Base-by-base conservation (phyloP, 306 rosid species). In the Prunus mume region DNA sequence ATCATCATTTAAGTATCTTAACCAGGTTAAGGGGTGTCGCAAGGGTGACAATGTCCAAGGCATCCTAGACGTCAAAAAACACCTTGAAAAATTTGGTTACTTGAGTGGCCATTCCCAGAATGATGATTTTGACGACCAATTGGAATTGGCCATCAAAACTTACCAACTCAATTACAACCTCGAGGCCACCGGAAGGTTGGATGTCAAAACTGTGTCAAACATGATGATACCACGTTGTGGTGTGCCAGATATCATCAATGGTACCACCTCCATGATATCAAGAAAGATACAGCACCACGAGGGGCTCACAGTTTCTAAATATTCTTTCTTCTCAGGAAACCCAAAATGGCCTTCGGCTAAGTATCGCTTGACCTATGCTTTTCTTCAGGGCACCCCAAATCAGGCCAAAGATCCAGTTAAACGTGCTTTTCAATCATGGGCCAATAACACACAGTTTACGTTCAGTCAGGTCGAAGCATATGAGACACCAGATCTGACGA, bases 171-270 rank as follows among this genome's bases (percentile, higher is more conserved):
- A 75, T 41, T 75, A 54, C 75, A 61, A 79, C 25, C 51, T 87
- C 49, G 52, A 17, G 3, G 38, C 67, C 50, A 74, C 80, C 0
- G 89, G 91, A 54, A 47, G 22, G 0, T 9, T 88, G 14, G 83
- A 85, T 22, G 24, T 56, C 11, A 56, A 68, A 63, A 88, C 91
- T 4, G 2, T 88, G 14, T 27, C 85, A 0, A 75, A 12, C 27
- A 85, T 85, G 86, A 60, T 55, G 1, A 82, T 19, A 34, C 87
- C 91, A 38, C 79, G 91, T 19, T 88, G 91, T 38, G 91, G 89
- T 2, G 68, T 83, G 2, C 51, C 88, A 0, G 89, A 87, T 61
- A 51, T 85, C 5, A 18, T 64, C 6, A 74, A 64, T 3, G 79
- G 79, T 18, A 73, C 57, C 32, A 75, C 84, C 3, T 56, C 79